Conservation (phyloP, 75 land plant species). For the Pinus taeda region DNA sequence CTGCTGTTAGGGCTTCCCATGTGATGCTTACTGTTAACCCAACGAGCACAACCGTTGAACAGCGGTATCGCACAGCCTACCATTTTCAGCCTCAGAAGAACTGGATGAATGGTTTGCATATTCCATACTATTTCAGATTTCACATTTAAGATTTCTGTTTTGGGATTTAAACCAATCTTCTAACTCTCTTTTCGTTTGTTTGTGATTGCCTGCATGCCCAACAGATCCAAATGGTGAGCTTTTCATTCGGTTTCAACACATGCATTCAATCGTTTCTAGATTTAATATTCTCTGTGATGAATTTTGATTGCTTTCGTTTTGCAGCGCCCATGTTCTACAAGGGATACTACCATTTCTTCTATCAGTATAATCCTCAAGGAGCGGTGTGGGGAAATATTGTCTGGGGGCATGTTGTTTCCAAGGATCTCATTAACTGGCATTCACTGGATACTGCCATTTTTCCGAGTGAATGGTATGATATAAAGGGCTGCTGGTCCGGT, state of each 20-base stretch:
- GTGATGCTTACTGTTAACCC: no score
- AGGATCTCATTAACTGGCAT: constrained; percentile 68
- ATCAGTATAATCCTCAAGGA: constrained; percentile 35
- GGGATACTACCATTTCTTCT: constrained; percentile 37
- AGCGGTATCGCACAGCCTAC: constrained; percentile 24
- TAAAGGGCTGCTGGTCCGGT: constrained; percentile 78
- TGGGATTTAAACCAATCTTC: no score
- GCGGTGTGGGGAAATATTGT: constrained; percentile 58
- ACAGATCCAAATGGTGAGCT: neutral
- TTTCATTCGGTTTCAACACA: neutral
- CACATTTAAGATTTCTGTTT: no score
- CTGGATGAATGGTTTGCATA: constrained; percentile 44
- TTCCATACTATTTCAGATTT: no score
- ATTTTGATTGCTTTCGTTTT: neutral
- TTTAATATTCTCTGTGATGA: neutral
- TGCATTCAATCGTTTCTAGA: neutral
- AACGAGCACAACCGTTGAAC: no score
- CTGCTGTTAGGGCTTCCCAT: no score
- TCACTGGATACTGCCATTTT: constrained; percentile 43
- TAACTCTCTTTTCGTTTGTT: neutral
- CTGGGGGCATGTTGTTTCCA: constrained; percentile 84
- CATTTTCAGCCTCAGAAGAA: constrained; percentile 50
- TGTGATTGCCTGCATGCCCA: neutral
- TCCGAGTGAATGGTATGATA: constrained; percentile 62
- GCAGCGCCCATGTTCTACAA: constrained; percentile 40